phyloP scores from a whole-genome alignment of 768 basidiomycete species.

The Podaxis carcinomalis region DNA sequence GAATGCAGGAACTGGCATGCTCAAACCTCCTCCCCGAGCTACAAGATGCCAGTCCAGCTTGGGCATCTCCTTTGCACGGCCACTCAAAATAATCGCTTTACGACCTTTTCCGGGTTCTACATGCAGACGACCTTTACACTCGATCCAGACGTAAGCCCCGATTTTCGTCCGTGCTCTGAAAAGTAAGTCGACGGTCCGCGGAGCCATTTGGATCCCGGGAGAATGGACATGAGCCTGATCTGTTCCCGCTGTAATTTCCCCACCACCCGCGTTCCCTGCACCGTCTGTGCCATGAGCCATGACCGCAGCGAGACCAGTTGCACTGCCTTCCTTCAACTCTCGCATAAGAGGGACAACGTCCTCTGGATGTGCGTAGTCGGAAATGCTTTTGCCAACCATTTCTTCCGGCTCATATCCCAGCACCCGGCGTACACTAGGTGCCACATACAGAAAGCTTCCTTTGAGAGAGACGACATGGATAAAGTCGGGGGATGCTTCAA shows the following conservation, averaged over 20 bases:
- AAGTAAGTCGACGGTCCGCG: constrained; percentile 73
- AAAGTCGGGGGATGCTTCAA: constrained; percentile 71
- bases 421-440: constrained; percentile 71
- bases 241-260: neutral
- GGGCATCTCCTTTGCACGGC: constrained; percentile 68
- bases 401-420: constrained; percentile 87
- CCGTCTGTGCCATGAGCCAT: constrained; percentile 9
- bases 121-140: constrained; percentile 84
- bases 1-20: constrained; percentile 14
- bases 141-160: constrained; percentile 79
- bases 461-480: constrained; percentile 90
- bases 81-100: constrained; percentile 91
- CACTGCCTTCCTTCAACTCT: constrained; percentile 76
- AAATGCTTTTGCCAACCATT: constrained; percentile 71
- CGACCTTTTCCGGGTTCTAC: constrained; percentile 92
- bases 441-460: constrained; percentile 89
- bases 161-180: constrained; percentile 76
- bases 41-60: constrained; percentile 58
- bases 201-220: constrained; percentile 17
- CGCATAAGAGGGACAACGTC: constrained; percentile 90
- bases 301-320: constrained; percentile 17
- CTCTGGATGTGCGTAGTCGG: constrained; percentile 83
- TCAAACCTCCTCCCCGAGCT: constrained; percentile 44
- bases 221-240: neutral
- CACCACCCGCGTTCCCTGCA: constrained; percentile 12